These are phyloP conservation scores for Suhomyces maxii DNA, from an alignment of 1,139 yeast species.

Conservation along the genomic window DNA sequence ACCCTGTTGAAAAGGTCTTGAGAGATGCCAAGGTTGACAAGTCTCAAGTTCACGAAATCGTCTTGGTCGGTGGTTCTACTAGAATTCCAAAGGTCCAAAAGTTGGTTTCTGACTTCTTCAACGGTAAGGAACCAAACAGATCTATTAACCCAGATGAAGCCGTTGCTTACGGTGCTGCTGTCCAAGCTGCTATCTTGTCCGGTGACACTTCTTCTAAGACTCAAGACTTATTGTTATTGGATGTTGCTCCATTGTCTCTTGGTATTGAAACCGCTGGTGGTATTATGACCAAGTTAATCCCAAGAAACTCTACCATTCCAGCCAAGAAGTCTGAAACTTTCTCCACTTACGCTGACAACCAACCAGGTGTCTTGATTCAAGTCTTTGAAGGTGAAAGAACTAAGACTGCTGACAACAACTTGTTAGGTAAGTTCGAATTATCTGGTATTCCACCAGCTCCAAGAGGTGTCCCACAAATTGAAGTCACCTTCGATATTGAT, in stretches of 20 bases:
- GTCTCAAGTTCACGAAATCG: constrained; percentile 39
- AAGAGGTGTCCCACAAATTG: constrained; percentile 97
- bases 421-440: constrained; percentile 92
- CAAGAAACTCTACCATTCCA: constrained; percentile 96
- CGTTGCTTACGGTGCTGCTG: constrained; percentile 50
- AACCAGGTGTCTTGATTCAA: constrained; percentile 94
- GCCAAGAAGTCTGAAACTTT: constrained; percentile 95
- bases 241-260: constrained; percentile 90
- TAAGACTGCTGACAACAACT: constrained; percentile 90
- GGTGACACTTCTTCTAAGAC: constrained; percentile 85
- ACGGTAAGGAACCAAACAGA: constrained; percentile 48
- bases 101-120: constrained; percentile 41
- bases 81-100: constrained; percentile 44
- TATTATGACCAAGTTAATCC: constrained; percentile 94
- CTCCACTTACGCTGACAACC: constrained; percentile 97
- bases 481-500: constrained; percentile 91
- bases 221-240: constrained; percentile 81
- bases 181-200: constrained; percentile 87
- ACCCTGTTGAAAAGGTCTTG: constrained; percentile 43
- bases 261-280: constrained; percentile 99
- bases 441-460: constrained; percentile 98
- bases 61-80: constrained; percentile 44
- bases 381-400: constrained; percentile 98
- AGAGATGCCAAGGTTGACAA: constrained; percentile 41
- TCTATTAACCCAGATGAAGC: constrained; percentile 42